Evolutionary conservation across 345 rosid species (phyloP).

Genomic region (Draba incana): DNA sequence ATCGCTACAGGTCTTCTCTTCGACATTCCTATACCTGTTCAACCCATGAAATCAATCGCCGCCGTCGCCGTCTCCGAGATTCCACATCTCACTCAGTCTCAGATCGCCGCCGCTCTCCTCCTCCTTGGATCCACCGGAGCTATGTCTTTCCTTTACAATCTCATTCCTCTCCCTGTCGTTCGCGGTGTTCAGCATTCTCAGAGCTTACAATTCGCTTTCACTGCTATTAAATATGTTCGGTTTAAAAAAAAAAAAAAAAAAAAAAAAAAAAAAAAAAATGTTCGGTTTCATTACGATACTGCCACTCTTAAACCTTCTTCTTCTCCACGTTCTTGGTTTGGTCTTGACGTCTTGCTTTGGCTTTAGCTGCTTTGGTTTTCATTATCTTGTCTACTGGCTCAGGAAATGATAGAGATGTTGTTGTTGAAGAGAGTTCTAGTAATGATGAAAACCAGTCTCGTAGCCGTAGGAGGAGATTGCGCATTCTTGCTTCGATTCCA

Average conservation of each 20-base stretch:
- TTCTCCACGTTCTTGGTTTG: slow-evolving; percentile 68
- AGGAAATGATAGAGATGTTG: slow-evolving; percentile 41
- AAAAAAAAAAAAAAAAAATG: too few species aligned
- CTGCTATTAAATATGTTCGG: slow-evolving; percentile 81
- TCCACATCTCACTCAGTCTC: slow-evolving; percentile 67
- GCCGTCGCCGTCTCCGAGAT: slow-evolving; percentile 74
- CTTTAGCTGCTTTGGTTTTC: slow-evolving; percentile 60
- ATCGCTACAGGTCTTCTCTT: slow-evolving; percentile 79
- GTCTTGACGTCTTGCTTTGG: slow-evolving; percentile 71
- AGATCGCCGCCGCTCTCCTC: slow-evolving; percentile 72
- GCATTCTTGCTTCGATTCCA: slow-evolving; percentile 62
- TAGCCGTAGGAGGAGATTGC: slow-evolving; percentile 49
- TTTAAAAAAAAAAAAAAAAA: too few species aligned
- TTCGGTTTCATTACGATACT: slow-evolving; percentile 73
- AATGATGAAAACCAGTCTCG: slow-evolving; percentile 15
- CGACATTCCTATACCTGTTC: slow-evolving; percentile 83
- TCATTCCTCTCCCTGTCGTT: slow-evolving; percentile 85
- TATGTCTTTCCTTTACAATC: slow-evolving; percentile 71
- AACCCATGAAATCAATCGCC: slow-evolving; percentile 89
- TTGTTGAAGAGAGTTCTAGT: slow-evolving; percentile 1
- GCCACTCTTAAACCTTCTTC: slow-evolving; percentile 65
- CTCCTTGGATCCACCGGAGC: slow-evolving; percentile 73
- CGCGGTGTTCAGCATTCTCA: slow-evolving; percentile 97
- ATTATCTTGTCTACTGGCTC: slow-evolving; percentile 69
- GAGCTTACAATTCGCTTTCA: slow-evolving; percentile 84